Conservation (phyloP, 129 eudicot species). For the Deinandra increscens region DNA sequence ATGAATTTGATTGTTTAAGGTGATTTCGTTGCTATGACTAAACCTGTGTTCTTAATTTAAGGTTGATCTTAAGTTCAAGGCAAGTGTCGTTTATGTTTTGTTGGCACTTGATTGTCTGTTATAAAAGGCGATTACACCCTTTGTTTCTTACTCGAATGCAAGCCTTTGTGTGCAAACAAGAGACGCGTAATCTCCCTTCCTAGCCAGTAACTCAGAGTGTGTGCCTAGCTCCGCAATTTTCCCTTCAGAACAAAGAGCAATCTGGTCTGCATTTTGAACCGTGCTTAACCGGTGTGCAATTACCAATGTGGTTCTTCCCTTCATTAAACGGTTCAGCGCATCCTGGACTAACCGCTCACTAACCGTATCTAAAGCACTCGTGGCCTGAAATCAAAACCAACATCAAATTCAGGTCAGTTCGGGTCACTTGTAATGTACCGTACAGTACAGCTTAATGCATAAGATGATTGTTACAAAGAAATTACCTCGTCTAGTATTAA, state of each 20-base stretch:
- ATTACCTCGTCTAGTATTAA: conserved; percentile 92
- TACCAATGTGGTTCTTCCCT: conserved; percentile 92
- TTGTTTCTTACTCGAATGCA: conserved; percentile 68
- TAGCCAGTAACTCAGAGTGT: conserved; percentile 62
- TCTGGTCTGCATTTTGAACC: conserved; percentile 92
- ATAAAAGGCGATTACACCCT: not conserved
- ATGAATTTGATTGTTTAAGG: not conserved
- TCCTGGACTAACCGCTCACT: conserved; percentile 91
- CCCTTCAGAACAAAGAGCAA: conserved; percentile 90
- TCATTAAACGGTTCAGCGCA: conserved; percentile 87
- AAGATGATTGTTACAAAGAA: not conserved
- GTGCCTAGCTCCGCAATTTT: conserved; percentile 84
- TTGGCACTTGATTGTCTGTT: not conserved
- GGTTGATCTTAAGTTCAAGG: not conserved
- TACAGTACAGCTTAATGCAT: not conserved
- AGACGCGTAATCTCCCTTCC: conserved; percentile 72
- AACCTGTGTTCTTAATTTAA: not conserved
- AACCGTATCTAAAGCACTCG: conserved; percentile 89
- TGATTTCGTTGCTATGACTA: not conserved
- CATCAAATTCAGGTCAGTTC: not conserved
- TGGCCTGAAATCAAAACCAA: conserved; percentile 58
- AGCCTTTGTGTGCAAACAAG: conserved; percentile 93
- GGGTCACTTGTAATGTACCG: not conserved
- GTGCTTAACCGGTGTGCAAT: conserved; percentile 98
- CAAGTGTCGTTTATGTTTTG: not conserved